Percentiles rank a stretch among this genome's conserved stretches.
phyloP scores from a whole-genome alignment of 2,329 filamentous ascomycete species.

The Microdochium paspali region DNA sequence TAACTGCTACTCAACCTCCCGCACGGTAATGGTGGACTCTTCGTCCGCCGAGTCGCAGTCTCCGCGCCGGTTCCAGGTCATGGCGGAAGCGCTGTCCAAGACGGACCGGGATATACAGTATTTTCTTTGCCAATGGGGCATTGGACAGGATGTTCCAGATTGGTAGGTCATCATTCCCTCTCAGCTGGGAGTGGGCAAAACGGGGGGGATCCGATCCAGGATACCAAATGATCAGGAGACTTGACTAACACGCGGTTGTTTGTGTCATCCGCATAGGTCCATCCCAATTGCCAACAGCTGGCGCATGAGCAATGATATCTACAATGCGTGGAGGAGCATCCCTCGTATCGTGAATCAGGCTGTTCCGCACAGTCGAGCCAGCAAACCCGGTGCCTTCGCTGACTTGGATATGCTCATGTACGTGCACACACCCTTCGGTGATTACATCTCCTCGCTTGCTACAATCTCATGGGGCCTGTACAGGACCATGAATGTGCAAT shows the following conservation, averaged over 20 bases:
- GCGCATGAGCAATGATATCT: conserved; percentile 45
- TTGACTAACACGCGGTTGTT: neutral
- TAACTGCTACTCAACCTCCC: conserved; percentile 36
- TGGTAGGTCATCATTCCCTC: conserved; percentile 20
- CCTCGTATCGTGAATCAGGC: conserved; percentile 43
- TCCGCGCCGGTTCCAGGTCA: conserved; percentile 31
- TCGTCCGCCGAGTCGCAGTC: conserved; percentile 26
- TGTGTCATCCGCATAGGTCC: conserved; percentile 17
- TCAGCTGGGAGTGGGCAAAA: neutral
- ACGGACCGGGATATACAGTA: conserved; percentile 33
- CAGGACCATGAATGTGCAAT: neutral
- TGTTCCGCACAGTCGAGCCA: conserved; percentile 33
- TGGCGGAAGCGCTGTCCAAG: conserved; percentile 30
- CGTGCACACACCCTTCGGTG: conserved; percentile 9
- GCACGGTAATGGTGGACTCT: conserved; percentile 30
- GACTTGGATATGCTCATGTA: conserved; percentile 44
- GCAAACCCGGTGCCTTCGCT: conserved; percentile 34
- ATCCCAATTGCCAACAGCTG: conserved; percentile 34
- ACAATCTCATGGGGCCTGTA: too few species aligned
- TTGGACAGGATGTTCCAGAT: conserved; percentile 33
- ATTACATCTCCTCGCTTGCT: too few species aligned
- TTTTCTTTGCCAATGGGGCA: conserved; percentile 43
- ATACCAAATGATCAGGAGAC: neutral
- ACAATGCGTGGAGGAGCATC: conserved; percentile 38
- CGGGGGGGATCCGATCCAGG: too few species aligned